A percentile compares a stretch with the other conserved stretches of the same genome.
Conservation (phyloP, 768 basidiomycete genomes). For the Lentinula edodes region DNA sequence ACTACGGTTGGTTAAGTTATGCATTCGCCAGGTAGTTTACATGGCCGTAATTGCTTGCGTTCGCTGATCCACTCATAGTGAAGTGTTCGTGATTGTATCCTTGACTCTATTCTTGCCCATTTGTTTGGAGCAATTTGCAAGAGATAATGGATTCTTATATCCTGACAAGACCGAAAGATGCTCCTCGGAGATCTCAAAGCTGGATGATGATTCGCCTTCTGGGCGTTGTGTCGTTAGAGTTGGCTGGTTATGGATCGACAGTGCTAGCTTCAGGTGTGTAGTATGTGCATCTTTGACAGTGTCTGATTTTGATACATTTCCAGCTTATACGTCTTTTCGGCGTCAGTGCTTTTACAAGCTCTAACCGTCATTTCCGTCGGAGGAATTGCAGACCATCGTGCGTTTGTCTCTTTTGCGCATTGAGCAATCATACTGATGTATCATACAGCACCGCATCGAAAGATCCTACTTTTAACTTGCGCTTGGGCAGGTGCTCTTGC, state of each 20-base stretch:
- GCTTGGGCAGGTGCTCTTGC: conserved; percentile 67
- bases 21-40: conserved; percentile 71
- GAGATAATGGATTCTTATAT: conserved; percentile 78
- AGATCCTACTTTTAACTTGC: conserved; percentile 70
- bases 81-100: conserved; percentile 78
- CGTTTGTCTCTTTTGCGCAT: conserved; percentile 21
- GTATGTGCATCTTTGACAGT: background rate
- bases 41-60: background rate
- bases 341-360: conserved; percentile 85
- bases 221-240: conserved; percentile 75
- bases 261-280: conserved; percentile 82
- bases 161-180: conserved; percentile 69
- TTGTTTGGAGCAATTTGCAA: conserved; percentile 81
- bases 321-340: conserved; percentile 85
- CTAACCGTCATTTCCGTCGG: conserved; percentile 95
- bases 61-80: conserved; percentile 32
- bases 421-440: conserved; percentile 4
- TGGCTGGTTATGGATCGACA: conserved; percentile 85
- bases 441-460: conserved; percentile 55
- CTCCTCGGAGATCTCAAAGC: conserved; percentile 7
- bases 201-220: conserved; percentile 22
- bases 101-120: conserved; percentile 80
- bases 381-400: conserved; percentile 85
- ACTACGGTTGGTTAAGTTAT: conserved; percentile 71
- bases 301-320: background rate